Conservation (phyloP, 2,329 filamentous ascomycete species). For the Colletotrichum cuscutae region DNA sequence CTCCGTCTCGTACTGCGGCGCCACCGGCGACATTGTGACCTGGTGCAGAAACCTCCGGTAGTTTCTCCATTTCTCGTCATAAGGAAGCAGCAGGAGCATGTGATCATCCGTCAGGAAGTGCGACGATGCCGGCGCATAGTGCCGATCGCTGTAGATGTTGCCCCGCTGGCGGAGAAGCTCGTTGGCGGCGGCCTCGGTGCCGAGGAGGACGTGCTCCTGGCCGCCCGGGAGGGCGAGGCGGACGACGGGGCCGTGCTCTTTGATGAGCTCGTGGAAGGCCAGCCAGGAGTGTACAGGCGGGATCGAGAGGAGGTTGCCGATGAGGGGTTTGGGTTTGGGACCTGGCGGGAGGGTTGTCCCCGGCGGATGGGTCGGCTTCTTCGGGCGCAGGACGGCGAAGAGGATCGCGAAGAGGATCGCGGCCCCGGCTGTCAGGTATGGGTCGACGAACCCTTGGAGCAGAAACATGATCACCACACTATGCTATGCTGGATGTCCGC, state of each 20-base stretch:
- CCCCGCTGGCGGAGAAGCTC: conserved; percentile 53
- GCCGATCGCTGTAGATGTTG: conserved; percentile 49
- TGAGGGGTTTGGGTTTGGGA: conserved; percentile 24
- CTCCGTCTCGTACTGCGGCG: conserved; percentile 42
- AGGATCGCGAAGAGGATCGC: conserved; percentile 10
- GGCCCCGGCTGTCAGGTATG: conserved; percentile 9
- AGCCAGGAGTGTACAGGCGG: conserved; percentile 50
- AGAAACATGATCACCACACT: not conserved
- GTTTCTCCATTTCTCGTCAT: conserved; percentile 36
- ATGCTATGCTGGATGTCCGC: not conserved
- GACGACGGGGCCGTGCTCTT: conserved; percentile 52
- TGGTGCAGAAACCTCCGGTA: conserved; percentile 40
- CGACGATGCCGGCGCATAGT: conserved; percentile 47
- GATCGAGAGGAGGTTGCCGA: conserved; percentile 49
- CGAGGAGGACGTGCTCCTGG: conserved; percentile 47
- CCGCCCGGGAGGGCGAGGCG: conserved; percentile 53
- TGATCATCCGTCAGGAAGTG: conserved; percentile 43
- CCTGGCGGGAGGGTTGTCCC: conserved; percentile 28
- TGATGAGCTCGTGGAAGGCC: conserved; percentile 50
- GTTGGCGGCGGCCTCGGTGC: conserved; percentile 51
- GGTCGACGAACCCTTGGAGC: not conserved
- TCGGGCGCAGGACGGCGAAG: not conserved
- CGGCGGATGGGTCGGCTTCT: conserved; percentile 7
- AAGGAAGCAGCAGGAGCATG: conserved; percentile 44
- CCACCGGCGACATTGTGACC: conserved; percentile 43